Conservation (phyloP, 345 rosid species). For the Pistacia integerrima region DNA sequence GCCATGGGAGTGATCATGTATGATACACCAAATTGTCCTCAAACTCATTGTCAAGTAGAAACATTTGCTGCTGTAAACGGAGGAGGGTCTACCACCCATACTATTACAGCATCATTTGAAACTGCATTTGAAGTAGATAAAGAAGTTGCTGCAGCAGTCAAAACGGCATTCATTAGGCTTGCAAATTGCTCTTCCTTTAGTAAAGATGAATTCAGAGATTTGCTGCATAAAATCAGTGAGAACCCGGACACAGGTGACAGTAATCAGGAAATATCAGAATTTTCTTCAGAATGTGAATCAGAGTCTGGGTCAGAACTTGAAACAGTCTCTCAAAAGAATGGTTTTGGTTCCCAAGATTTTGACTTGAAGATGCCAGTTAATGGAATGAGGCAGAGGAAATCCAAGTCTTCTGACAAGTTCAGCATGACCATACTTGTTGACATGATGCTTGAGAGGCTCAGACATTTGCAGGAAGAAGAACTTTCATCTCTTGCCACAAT, state of each 20-base stretch:
- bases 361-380: conserved; percentile 31
- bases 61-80: conserved; percentile 41
- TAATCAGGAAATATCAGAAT: conserved; percentile 48
- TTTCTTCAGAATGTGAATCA: conserved; percentile 58
- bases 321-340: conserved; percentile 31
- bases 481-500: conserved; percentile 90
- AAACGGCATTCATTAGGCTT: conserved; percentile 71
- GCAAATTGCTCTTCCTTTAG: conserved; percentile 54
- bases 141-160: conserved; percentile 91
- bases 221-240: conserved; percentile 73
- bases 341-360: conserved; percentile 29
- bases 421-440: conserved; percentile 56
- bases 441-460: conserved; percentile 86
- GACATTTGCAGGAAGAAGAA: conserved; percentile 74
- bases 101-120: conserved; percentile 81
- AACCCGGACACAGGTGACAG: conserved; percentile 55
- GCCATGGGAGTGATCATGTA: conserved; percentile 87
- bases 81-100: conserved; percentile 67
- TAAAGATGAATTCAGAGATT: conserved; percentile 68
- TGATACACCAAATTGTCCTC: conserved; percentile 69
- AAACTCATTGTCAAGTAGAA: conserved; percentile 52
- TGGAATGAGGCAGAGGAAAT: conserved; percentile 45
- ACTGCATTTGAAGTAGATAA: conserved; percentile 92
- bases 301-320: conserved; percentile 58
- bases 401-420: conserved; percentile 58